Evolutionary conservation across 164 flowering plant species (phyloP), one percentile per base, ranked within the genome.

Genomic region (Cinnamomum micranthum): DNA sequence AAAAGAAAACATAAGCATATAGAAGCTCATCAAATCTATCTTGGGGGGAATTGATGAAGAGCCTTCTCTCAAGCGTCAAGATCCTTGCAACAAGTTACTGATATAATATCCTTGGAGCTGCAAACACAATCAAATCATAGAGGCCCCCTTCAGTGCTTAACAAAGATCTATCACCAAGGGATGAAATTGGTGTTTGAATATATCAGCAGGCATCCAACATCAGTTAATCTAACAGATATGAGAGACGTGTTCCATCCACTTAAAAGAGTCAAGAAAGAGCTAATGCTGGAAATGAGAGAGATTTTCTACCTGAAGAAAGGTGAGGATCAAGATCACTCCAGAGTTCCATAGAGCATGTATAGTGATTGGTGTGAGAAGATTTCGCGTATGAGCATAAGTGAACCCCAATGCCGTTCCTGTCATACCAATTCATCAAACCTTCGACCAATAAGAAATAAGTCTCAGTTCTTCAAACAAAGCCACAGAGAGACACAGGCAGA

Each of bases 331-430:
- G 71, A 94, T 90, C 13, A 92, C 96, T 65, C 97, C 99, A 0
- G 99, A 91, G 83, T 95, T 95, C 98, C 99, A 95, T 24, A 92
- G 60, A 20, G 97, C 91, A 77, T 95, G 99, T 17, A 95, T 90
- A 4, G 88, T 88, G 81, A 95, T 92, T 17, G 97, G 92, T 4
- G 99, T 91, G 24, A 92, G 75, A 77, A 95, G 94, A 82, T 95
- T 95, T 71, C 92, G 95, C 62, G 99, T 95, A 71, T 95, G 97
- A 78, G 99, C 96, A 79, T 95, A 95, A 41, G 98, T 89, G 41
- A 93, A 78, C 70, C 99, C 98, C 87, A 95, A 78, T n/a, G 85
- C 94, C 71, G 79, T 71, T 59, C 99, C 98, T 95, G 76, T 65
- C 4, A n/a, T 31, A 31, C 69, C 35, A 28, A 9, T 55, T 67